Evolutionary conservation across 2,329 filamentous ascomycete species (phyloP).

Genomic region (Venturia aucupariae): DNA sequence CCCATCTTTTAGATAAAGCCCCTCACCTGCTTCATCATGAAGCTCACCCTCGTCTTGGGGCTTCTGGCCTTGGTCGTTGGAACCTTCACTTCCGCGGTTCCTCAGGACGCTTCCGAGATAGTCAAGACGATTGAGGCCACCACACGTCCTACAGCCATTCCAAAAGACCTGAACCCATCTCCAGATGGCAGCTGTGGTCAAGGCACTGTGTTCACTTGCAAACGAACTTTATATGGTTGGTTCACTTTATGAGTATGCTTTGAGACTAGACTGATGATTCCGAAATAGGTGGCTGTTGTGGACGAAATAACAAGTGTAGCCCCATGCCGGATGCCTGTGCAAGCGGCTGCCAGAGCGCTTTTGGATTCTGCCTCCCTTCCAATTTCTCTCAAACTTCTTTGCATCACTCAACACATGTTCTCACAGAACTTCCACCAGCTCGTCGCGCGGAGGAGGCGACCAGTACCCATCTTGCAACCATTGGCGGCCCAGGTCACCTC

Average conservation of each 20-base stretch:
- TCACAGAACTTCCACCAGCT: neutral
- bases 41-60: neutral
- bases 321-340: constrained; percentile 6
- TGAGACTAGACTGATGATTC: neutral
- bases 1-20: too few relatives aligned
- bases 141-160: neutral
- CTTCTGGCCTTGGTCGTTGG: neutral
- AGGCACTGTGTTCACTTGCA: neutral
- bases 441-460: too few relatives aligned
- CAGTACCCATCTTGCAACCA: neutral
- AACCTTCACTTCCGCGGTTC: neutral
- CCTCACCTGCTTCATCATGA: neutral
- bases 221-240: neutral
- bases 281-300: constrained; percentile 9
- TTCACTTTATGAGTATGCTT: neutral
- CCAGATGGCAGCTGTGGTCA: constrained; percentile 2
- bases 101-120: neutral
- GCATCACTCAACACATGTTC: too few relatives aligned
- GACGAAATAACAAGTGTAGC: constrained; percentile 3
- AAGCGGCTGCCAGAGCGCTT: constrained; percentile 9
- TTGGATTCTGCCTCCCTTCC: neutral
- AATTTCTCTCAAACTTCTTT: too few relatives aligned
- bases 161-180: neutral
- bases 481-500: neutral
- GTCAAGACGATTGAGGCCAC: too few relatives aligned